Conservation (phyloP, 495 filamentous ascomycete genomes). For the Podospora pseudopauciseta region DNA sequence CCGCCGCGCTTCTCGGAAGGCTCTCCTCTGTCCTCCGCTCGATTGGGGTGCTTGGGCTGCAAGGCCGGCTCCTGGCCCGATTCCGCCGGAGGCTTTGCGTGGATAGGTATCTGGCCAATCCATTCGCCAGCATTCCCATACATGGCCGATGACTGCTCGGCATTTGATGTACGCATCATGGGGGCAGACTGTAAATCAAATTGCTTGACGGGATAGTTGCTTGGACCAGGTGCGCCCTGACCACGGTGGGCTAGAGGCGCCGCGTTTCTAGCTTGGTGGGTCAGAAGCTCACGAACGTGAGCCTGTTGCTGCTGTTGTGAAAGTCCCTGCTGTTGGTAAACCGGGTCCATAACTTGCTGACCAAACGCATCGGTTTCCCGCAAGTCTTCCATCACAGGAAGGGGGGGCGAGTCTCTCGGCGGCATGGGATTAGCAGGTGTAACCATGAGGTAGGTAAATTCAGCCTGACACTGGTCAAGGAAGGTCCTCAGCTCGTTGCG, state of each 20-base stretch:
- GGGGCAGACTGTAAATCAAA: slow-evolving; percentile 40
- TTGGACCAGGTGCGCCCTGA: slow-evolving; percentile 41
- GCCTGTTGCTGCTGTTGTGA: slow-evolving; percentile 34
- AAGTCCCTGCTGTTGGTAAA: slow-evolving; percentile 27
- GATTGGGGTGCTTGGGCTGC: slow-evolving; percentile 20
- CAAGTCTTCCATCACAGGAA: slow-evolving; percentile 48
- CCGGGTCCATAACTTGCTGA: slow-evolving; percentile 33
- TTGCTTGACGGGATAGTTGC: slow-evolving; percentile 38
- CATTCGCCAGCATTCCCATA: slow-evolving; percentile 41
- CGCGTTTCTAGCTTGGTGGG: slow-evolving; percentile 38
- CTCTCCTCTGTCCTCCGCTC: slow-evolving; percentile 37
- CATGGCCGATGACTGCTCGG: slow-evolving; percentile 30
- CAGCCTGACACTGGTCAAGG: slow-evolving; percentile 59
- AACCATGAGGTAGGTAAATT: slow-evolving; percentile 63
- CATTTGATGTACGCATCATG: slow-evolving; percentile 44
- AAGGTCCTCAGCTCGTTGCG: slow-evolving; percentile 58
- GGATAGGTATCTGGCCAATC: slow-evolving; percentile 35
- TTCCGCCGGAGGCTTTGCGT: slow-evolving; percentile 46
- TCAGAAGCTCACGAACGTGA: slow-evolving; percentile 37
- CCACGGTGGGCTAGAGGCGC: slow-evolving; percentile 55
- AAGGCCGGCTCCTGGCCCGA: slow-evolving; percentile 44
- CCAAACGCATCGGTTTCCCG: slow-evolving; percentile 45
- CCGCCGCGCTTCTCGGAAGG: slow-evolving; percentile 31
- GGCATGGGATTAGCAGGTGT: slow-evolving; percentile 60
- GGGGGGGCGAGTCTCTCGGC: slow-evolving; percentile 51